Percentiles rank a stretch among this genome's conserved stretches.
Conservation (phyloP, 305 asterid genomes). For the Fraxinus latifolia region DNA sequence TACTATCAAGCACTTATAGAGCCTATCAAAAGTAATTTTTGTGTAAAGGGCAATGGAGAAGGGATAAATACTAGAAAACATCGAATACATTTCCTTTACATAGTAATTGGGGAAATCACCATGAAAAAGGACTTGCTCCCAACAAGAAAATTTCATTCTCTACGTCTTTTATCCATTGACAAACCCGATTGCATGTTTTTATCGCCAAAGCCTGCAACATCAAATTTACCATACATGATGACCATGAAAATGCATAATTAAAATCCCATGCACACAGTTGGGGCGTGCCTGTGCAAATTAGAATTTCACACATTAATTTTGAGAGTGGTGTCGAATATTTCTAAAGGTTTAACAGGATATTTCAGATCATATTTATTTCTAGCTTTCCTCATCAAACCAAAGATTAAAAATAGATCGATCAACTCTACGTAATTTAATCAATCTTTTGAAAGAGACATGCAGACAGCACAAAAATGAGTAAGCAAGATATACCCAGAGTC, state of each 20-base stretch:
- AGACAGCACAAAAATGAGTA: not conserved
- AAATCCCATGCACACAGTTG: not conserved
- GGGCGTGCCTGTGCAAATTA: not conserved
- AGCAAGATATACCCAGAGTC: not conserved
- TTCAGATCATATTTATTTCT: not conserved
- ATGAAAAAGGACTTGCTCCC: constrained; percentile 91
- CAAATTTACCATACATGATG: not conserved
- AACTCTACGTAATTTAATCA: not conserved
- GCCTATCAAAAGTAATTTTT: not conserved
- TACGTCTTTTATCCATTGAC: constrained; percentile 94
- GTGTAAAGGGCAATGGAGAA: not conserved
- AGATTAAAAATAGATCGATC: not conserved
- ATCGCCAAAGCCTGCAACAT: constrained; percentile 85
- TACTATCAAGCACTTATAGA: not conserved
- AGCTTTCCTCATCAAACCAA: not conserved
- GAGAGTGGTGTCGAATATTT: not conserved
- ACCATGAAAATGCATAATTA: not conserved
- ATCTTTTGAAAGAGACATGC: not conserved
- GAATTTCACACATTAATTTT: not conserved
- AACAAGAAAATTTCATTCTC: constrained; percentile 83
- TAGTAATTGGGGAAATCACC: constrained; percentile 47
- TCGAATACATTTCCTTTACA: not conserved
- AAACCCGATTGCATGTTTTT: constrained; percentile 81
- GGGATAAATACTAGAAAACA: constrained; percentile 35
- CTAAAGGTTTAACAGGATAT: not conserved